Percentiles rank a stretch among this genome's conserved stretches.
Conservation (phyloP, 2,329 filamentous ascomycete species). For the Aureobasidium subglaciale region DNA sequence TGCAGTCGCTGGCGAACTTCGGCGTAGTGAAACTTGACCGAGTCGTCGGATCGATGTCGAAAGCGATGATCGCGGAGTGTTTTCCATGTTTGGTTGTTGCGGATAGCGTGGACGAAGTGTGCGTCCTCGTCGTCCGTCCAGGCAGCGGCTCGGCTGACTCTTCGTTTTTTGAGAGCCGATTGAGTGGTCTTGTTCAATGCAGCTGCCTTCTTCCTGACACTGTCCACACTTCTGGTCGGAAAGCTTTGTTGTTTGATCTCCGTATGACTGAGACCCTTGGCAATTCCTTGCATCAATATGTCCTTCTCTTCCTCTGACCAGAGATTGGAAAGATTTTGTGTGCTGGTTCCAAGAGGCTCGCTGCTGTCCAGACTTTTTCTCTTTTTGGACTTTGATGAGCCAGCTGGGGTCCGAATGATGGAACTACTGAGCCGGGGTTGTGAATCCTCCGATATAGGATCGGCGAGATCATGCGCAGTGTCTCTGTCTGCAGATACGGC, state of each 20-base stretch:
- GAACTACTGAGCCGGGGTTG: conserved; percentile 10
- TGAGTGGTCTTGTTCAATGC: background rate
- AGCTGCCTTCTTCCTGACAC: conserved; percentile 4
- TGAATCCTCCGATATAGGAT: conserved; percentile 7
- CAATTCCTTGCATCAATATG: background rate
- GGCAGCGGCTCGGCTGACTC: background rate
- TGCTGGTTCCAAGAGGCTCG: background rate
- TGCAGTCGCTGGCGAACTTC: background rate
- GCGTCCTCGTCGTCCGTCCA: conserved; percentile 5
- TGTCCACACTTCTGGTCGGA: background rate
- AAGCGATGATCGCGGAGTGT: conserved; percentile 6
- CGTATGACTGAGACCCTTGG: background rate
- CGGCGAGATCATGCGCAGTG: background rate
- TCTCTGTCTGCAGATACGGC: background rate
- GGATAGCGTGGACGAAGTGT: background rate
- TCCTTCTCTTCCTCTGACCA: conserved; percentile 7
- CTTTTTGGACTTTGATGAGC: background rate
- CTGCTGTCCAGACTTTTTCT: background rate
- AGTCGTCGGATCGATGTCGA: background rate
- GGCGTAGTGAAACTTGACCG: conserved; percentile 3
- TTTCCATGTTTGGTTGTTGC: background rate
- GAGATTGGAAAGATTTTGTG: background rate
- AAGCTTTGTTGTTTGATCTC: background rate
- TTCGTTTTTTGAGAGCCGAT: background rate
- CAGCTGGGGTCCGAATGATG: background rate